These are phyloP conservation scores for Dipteronia sinensis DNA, from an alignment of 345 rosid genomes.

Conservation along the genomic window DNA sequence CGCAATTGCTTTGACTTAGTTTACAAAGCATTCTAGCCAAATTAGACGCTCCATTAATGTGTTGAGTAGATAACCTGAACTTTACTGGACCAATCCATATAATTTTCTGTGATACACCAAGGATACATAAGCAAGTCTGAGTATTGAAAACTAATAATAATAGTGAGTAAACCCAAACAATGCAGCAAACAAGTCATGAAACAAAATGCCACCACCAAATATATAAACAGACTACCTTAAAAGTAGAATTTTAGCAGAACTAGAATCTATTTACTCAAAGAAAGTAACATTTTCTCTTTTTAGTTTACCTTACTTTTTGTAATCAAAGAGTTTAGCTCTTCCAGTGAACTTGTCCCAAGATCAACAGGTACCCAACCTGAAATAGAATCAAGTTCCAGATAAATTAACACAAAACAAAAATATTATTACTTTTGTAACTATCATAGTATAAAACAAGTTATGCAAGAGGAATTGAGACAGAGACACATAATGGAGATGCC, in stretches of 20 bases:
- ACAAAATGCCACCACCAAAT: conserved; percentile 5
- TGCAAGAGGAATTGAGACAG: neutral
- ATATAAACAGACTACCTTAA: neutral
- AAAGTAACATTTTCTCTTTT: conserved; percentile 9
- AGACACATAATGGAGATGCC: neutral
- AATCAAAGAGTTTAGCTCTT: conserved; percentile 50
- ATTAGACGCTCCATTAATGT: conserved; percentile 37
- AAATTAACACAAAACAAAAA: conserved; percentile 1
- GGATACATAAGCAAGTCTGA: conserved; percentile 9
- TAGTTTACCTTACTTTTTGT: conserved; percentile 52
- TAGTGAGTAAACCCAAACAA: neutral
- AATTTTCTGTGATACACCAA: conserved; percentile 43
- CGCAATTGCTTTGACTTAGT: conserved; percentile 37
- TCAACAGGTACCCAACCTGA: conserved; percentile 70
- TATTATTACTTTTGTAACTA: neutral
- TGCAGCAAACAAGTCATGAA: neutral
- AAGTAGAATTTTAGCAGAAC: neutral
- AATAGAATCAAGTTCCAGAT: conserved; percentile 2
- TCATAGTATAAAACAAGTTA: neutral
- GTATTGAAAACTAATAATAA: conserved; percentile 15
- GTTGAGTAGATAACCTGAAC: conserved; percentile 37
- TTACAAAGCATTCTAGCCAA: conserved; percentile 42
- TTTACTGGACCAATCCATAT: conserved; percentile 65
- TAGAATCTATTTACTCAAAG: neutral
- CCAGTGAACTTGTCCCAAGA: conserved; percentile 57